phyloP scores from a whole-genome alignment of 2,329 filamentous ascomycete genomes.

The Geosmithia flava region DNA sequence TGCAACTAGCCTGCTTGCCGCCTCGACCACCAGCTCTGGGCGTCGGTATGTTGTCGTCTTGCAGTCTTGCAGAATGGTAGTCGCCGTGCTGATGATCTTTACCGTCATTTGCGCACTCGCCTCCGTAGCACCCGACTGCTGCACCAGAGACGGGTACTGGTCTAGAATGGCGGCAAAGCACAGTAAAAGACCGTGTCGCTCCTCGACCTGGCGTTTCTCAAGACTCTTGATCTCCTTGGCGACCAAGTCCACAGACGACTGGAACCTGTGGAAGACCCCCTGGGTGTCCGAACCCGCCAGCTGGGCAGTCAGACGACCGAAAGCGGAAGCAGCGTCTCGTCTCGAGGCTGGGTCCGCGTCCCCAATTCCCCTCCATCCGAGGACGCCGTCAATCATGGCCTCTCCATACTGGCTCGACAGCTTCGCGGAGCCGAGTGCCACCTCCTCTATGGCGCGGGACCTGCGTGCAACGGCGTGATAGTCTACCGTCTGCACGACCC shows the following conservation, averaged over 20 bases:
- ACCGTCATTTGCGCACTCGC: neutral
- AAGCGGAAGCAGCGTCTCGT: conserved; percentile 55
- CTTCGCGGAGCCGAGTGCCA: conserved; percentile 56
- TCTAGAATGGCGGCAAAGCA: conserved; percentile 48
- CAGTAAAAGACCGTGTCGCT: conserved; percentile 55
- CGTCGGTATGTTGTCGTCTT: conserved; percentile 35
- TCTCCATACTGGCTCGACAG: conserved; percentile 58
- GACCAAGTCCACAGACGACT: conserved; percentile 26
- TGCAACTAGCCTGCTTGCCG: conserved; percentile 44
- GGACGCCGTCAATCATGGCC: conserved; percentile 55
- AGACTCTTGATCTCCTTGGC: conserved; percentile 31
- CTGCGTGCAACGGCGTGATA: conserved; percentile 89
- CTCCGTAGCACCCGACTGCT: neutral
- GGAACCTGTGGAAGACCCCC: conserved; percentile 13
- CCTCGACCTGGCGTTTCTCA: conserved; percentile 47
- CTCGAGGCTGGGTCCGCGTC: conserved; percentile 66
- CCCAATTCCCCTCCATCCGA: conserved; percentile 81
- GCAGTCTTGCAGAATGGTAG: conserved; percentile 25
- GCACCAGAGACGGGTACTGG: conserved; percentile 19
- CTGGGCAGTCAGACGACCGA: conserved; percentile 45
- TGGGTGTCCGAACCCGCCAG: conserved; percentile 12
- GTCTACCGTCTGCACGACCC: conserved; percentile 79
- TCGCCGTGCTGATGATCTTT: neutral
- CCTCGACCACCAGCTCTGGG: conserved; percentile 53
- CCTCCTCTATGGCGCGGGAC: conserved; percentile 66